Evolutionary conservation across 208 protist species (phyloP).

Genomic region (Trypanosoma vivax): DNA sequence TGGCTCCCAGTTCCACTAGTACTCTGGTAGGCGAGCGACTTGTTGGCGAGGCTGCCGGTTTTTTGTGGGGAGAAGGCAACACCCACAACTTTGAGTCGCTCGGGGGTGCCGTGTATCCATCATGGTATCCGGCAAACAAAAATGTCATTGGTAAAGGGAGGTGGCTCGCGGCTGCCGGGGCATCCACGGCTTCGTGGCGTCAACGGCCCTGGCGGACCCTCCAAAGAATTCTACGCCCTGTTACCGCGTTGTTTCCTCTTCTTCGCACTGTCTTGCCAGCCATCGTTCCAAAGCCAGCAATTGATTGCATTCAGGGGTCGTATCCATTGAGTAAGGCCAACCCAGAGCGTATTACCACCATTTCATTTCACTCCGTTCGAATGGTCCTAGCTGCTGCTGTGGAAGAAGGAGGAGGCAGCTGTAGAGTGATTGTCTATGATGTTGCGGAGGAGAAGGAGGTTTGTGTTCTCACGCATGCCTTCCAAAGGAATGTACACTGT

Average conservation of each 20-base stretch:
- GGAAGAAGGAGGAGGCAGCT: constrained; percentile 37
- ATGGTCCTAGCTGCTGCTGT: constrained; percentile 59
- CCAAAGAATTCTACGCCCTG: constrained; percentile 14
- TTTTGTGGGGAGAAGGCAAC: constrained; percentile 42
- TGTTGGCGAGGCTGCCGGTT: constrained; percentile 57
- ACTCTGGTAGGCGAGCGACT: constrained; percentile 33
- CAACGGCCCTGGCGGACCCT: constrained; percentile 1
- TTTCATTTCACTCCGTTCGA: constrained; percentile 52
- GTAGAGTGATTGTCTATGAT: constrained; percentile 64
- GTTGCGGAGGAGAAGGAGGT: constrained; percentile 23
- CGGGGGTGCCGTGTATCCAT: constrained; percentile 49
- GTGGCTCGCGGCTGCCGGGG: background rate
- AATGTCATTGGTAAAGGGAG: constrained; percentile 21
- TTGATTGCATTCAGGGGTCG: no score
- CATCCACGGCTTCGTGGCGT: background rate
- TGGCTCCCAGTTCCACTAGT: constrained; percentile 28
- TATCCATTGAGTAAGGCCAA: constrained; percentile 4
- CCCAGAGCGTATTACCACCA: constrained; percentile 51
- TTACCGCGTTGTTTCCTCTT: constrained; percentile 31
- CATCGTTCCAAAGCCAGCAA: constrained; percentile 25
- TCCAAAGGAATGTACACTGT: constrained; percentile 47
- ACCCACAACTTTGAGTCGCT: constrained; percentile 29
- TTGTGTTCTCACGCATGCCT: constrained; percentile 62
- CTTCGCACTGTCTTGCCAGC: constrained; percentile 48
- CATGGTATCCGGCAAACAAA: constrained; percentile 34